Evolutionary conservation across 179 eudicot genomes (phyloP).

Genomic region (Silene noctiflora): DNA sequence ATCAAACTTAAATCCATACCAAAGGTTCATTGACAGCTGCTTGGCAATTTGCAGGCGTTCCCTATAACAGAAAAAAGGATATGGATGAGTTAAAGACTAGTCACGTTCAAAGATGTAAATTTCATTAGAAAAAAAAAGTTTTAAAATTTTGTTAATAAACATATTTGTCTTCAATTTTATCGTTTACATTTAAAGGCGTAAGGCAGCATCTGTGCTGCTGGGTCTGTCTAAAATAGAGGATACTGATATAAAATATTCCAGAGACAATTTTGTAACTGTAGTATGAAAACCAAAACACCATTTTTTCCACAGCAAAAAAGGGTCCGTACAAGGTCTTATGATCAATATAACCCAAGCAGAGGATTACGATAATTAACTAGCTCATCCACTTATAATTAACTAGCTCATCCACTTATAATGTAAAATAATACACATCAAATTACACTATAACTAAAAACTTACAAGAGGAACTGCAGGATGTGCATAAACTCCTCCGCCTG

Average conservation of each 20-base stretch:
- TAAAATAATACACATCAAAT: background rate
- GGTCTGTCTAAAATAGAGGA: background rate
- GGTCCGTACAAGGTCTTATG: background rate
- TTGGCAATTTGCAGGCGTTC: constrained; percentile 31
- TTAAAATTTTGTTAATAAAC: background rate
- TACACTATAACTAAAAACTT: constrained; percentile 28
- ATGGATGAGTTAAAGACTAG: constrained; percentile 7
- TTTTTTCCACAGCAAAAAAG: background rate
- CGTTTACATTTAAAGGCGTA: background rate
- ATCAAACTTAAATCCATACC: constrained; percentile 16
- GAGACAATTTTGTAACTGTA: background rate
- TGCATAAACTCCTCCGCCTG: constrained; percentile 86
- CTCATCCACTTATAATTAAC: no score
- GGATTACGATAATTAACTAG: background rate
- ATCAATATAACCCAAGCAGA: background rate
- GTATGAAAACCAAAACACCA: background rate
- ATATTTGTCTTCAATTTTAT: background rate
- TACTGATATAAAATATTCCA: background rate
- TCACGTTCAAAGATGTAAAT: constrained; percentile 2
- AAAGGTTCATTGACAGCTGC: constrained; percentile 28
- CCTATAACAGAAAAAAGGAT: constrained; percentile 23
- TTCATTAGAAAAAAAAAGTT: background rate
- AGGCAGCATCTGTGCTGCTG: background rate
- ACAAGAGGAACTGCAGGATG: constrained; percentile 75
- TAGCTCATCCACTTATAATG: background rate